Evolutionary conservation across 2,329 filamentous ascomycete genomes (phyloP), one percentile per base, ranked within the genome.

Genomic region (Leptographium radiaticola): DNA sequence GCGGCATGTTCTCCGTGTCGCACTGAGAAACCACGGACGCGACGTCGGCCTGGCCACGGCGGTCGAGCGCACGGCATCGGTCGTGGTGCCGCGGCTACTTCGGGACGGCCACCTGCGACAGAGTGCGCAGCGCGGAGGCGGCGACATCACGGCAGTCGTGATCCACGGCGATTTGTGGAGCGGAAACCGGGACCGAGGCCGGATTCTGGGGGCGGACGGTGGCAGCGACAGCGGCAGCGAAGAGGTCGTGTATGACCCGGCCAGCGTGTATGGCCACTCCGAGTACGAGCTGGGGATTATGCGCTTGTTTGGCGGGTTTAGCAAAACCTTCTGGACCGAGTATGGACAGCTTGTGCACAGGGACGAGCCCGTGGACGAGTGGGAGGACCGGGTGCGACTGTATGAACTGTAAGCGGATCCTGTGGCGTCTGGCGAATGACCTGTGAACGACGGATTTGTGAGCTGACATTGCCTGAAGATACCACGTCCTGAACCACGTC

Each of bases 221-320:
- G 25, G 42, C 43, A 36, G 33, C 39, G 40, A 2, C 18, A 18
- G 16, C 40, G 42, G 30, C 18, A 20, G 6, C 0, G 86, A 90
- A 59, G 84, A 89, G 59, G 80, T 95, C 1, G 80, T 95, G 1
- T 96, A 83, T 64, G 91, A 96, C 64, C 82, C 89, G 0, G 85
- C 84, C 2, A 78, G 81, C 44, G 86, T 86, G 58, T 96, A 94
- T 64, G 88, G 84, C 1, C 90, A 96, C 65, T 85, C 77, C 2
- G 91, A 97, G 71, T 96, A 84, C 67, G 91, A 96, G 60, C 71
- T 95, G 52, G 91, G 91, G 0, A 95, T 95, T 60, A 96, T 96
- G 89, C 80, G 78, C 51, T 95, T 96, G 89, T 97, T 96, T 75
- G 90, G 90, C 0, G 91, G 91, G 0, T 95, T 94, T 67, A 82